phyloP scores from a whole-genome alignment of 768 basidiomycete species.

The Mycena galopus region DNA sequence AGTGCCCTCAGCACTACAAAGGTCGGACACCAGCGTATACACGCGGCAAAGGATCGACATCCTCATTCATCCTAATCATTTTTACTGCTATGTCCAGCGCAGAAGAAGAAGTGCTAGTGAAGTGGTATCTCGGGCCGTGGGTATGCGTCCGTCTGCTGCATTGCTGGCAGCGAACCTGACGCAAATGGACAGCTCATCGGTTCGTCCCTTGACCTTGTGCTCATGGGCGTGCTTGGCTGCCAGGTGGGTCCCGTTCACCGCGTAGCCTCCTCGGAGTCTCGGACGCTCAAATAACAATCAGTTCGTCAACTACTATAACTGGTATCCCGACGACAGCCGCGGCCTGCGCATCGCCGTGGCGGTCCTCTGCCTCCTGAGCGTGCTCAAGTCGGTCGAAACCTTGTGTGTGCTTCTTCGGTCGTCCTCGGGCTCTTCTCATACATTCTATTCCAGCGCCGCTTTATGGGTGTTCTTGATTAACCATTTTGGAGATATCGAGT shows the following conservation, averaged over 20 bases:
- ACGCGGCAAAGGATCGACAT: too few relatives aligned
- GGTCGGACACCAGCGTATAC: too few relatives aligned
- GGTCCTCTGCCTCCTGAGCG: conserved; percentile 1
- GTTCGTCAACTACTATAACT: conserved; percentile 29
- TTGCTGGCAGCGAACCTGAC: conserved; percentile 10
- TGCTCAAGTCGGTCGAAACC: conserved; percentile 17
- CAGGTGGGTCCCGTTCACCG: conserved; percentile 17
- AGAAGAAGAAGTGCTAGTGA: conserved; percentile 1
- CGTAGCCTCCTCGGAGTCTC: background rate
- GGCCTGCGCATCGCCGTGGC: conserved; percentile 5
- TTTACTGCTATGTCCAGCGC: background rate
- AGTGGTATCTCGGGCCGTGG: conserved; percentile 24
- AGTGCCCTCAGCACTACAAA: too few relatives aligned
- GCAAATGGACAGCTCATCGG: conserved; percentile 19
- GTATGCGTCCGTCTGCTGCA: conserved; percentile 7
- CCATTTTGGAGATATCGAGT: conserved; percentile 11
- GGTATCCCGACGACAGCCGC: conserved; percentile 17
- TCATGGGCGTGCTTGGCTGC: conserved; percentile 22
- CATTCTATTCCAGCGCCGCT: conserved; percentile 5
- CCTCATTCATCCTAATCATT: background rate
- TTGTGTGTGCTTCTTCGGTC: conserved; percentile 14
- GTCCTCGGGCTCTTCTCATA: background rate
- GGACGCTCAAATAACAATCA: conserved; percentile 5
- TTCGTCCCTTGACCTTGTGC: conserved; percentile 12
- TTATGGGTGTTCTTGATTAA: conserved; percentile 19